Conservation (phyloP, 148 eudicot species). For the Silene conica region DNA sequence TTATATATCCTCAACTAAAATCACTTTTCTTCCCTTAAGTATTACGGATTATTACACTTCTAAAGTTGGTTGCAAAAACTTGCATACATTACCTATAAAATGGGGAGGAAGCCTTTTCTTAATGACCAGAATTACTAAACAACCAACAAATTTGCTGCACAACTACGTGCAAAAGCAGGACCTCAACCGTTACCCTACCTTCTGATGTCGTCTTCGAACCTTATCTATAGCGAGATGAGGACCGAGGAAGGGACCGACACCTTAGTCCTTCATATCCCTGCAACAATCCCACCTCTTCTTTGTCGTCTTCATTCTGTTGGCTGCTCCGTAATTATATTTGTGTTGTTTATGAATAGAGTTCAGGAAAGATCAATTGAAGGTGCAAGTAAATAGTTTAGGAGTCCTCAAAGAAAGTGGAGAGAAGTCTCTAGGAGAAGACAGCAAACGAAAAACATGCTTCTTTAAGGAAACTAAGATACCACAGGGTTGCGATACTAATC, state of each 20-base stretch:
- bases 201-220: slow-evolving; percentile 34
- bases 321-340: not conserved
- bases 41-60: too few relatives aligned
- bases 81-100: slow-evolving; percentile 14
- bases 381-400: slow-evolving; percentile 43
- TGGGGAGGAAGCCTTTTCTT: not conserved
- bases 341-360: slow-evolving; percentile 35
- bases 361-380: slow-evolving; percentile 57
- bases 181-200: slow-evolving; percentile 11
- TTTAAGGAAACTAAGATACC: slow-evolving; percentile 44
- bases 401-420: slow-evolving; percentile 59
- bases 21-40: too few relatives aligned
- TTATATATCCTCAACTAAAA: too few relatives aligned
- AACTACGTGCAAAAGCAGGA: slow-evolving; percentile 19
- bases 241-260: slow-evolving; percentile 21
- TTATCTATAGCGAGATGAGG: slow-evolving; percentile 28
- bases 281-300: not conserved
- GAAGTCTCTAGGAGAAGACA: slow-evolving; percentile 30
- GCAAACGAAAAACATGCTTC: slow-evolving; percentile 37
- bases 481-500: slow-evolving; percentile 31
- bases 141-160: too few relatives aligned
- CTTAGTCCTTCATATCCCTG: slow-evolving; percentile 31
- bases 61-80: too few relatives aligned
- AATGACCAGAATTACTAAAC: not conserved
- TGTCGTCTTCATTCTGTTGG: not conserved